Evolutionary conservation across 1,284 basidiomycete genomes (phyloP).

Genomic region (Malassezia restricta): DNA sequence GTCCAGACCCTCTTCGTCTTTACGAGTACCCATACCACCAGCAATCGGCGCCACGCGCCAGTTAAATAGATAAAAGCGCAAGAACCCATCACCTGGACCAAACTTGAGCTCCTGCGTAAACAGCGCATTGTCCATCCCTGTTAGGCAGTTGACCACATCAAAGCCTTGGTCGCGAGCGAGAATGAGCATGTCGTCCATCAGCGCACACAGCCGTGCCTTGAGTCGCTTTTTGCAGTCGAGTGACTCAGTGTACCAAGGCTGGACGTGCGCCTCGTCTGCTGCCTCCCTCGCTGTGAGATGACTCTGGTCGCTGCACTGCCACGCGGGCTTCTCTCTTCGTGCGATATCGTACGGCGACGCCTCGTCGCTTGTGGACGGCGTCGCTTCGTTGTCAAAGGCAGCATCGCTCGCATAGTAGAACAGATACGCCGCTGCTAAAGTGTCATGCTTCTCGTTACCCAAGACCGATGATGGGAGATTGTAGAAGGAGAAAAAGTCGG

Average conservation of each 20-base stretch:
- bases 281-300: constrained; percentile 25
- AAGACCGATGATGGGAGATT: constrained; percentile 85
- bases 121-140: constrained; percentile 79
- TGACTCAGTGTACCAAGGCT: constrained; percentile 44
- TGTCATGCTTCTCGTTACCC: constrained; percentile 50
- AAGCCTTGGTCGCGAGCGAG: constrained; percentile 66
- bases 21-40: constrained; percentile 35
- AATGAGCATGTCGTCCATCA: constrained; percentile 67
- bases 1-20: constrained; percentile 36
- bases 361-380: neutral
- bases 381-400: constrained; percentile 13
- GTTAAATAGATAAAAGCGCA: constrained; percentile 71
- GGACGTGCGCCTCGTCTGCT: constrained; percentile 22
- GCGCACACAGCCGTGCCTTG: constrained; percentile 59
- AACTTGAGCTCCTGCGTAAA: constrained; percentile 73
- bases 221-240: constrained; percentile 56
- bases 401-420: constrained; percentile 62
- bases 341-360: constrained; percentile 8
- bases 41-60: constrained; percentile 36
- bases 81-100: constrained; percentile 72
- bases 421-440: constrained; percentile 78
- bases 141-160: constrained; percentile 91
- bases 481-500: constrained; percentile 94
- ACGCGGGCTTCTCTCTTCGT: constrained; percentile 9
- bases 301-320: constrained; percentile 25